Base-by-base conservation (phyloP, 345 rosid genomes). In the Aethionema arabicum region DNA sequence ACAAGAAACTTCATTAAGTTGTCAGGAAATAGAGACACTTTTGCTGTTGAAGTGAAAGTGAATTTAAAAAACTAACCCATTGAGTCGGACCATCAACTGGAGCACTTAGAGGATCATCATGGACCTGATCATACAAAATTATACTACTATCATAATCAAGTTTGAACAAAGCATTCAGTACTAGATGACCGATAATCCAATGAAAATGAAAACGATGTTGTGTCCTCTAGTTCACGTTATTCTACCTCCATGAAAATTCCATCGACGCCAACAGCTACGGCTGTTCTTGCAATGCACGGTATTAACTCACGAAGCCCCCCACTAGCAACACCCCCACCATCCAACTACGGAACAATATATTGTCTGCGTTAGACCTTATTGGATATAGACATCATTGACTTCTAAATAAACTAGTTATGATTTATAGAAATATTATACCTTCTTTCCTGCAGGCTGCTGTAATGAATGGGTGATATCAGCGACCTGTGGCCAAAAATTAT, bases 81-180 rank as follows among this genome's bases (percentile, higher is more conserved):
- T 93, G 99, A 44, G 99, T 93, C 56, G 97, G 99, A 57, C 96
- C 99, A 75, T 93, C 97, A 65, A 87, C 96, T 5, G 97, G 97
- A 50, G 99, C 95, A 77, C 68, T 90, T 66, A 87, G 42, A 78
- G 99, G 96, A 77, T 90, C 88, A 72, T 93, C 87, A 77, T 93
- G 99, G 67, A 93, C 99, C 99, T 93, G 71, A 54, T 38, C 63
- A 72, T 42, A 47, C 60, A 72, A 67, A 76, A 54, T 66, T 13
- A 52, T 9, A 15, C 62, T 68, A 21, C 71, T 52, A 72, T 42
- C 33, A 15, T 11, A 57, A 68, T 52, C 52, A 63, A 42, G 48
- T 71, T 14, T 45, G 53, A 69, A 39, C 64, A 27, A 43, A 13
- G 49, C 38, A 27, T 33, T 31, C 21, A 43, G 14, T 32, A 35